Base-by-base conservation (phyloP, 805 yeast species). In the Torulaspora gathmanii region DNA sequence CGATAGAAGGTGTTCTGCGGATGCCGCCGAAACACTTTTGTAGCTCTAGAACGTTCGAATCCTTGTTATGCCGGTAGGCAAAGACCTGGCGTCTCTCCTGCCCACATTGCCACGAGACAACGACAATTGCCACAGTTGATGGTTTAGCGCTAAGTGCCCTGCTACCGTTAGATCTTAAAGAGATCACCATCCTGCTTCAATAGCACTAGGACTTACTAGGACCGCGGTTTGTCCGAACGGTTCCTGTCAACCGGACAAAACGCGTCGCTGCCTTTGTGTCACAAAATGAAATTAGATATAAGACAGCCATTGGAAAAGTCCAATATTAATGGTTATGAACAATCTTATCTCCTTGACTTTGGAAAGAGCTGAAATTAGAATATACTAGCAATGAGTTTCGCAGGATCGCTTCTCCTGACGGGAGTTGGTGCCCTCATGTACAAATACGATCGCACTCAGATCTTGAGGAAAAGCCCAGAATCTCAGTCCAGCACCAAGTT, bases 391-490 rank as follows among this genome's bases (percentile, higher is more conserved):
- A 64, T 64, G 68, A 61, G 66, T 53, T 54, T 64, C 27, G 54
- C 55, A n/a, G 61, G 60, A 15, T 52, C 64, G n/a, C 49, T 63
- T 33, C 31, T 54, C 6, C 40, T 62, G 17, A 53, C 67, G 11
- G 66, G 58, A 9, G 37, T 61, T 22, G 67, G 66, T 12, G 66
- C 58, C 9, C 33, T 59, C 9, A 46, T 50, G 7, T 59, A 57
- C 45, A 62, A 61, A 33, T 60, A 49, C 33, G 64, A 56, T 33
- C 44, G 52, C 26, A 43, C 51, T n/a, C 67, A 62, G 34, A 45
- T 36, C 34, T 55, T 41, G 25, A 55, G 53, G 44, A 44, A 40
- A 26, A 51, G 56, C 34, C 59, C 61, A 6, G 50, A 45, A 26
- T 40, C 51, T 16, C 44, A 50, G 8, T 47, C 46, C 28, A 42